phyloP scores from a whole-genome alignment of 2,329 filamentous ascomycete species.

The Claviceps sp. region DNA sequence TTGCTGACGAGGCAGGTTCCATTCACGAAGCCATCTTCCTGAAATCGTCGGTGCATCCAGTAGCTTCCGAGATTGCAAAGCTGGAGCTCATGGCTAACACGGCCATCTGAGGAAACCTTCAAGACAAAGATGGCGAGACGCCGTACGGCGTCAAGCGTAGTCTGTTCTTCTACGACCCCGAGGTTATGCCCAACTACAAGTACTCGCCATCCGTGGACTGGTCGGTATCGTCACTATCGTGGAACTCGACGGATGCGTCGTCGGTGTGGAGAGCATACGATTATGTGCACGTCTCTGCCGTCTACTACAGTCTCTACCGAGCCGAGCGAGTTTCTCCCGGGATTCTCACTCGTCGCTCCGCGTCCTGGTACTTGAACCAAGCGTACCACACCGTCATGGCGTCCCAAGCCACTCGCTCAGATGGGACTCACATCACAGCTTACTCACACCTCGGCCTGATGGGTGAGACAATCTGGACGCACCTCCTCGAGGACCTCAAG shows the following conservation, averaged over 20 bases:
- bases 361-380: slow-evolving; percentile 42
- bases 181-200: slow-evolving; percentile 24
- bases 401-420: background rate
- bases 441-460: slow-evolving; percentile 39
- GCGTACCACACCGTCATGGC: slow-evolving; percentile 31
- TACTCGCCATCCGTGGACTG: slow-evolving; percentile 34
- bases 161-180: slow-evolving; percentile 42
- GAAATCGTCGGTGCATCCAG: slow-evolving; percentile 40
- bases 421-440: slow-evolving; percentile 22
- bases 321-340: slow-evolving; percentile 35
- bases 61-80: slow-evolving; percentile 32
- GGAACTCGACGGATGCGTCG: slow-evolving; percentile 33
- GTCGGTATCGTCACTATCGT: slow-evolving; percentile 24
- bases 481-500: slow-evolving; percentile 36
- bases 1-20: slow-evolving; percentile 47
- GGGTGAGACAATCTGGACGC: slow-evolving; percentile 45
- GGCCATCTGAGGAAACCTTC: background rate
- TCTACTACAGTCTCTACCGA: slow-evolving; percentile 46
- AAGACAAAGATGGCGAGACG: background rate
- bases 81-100: slow-evolving; percentile 25
- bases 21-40: slow-evolving; percentile 40
- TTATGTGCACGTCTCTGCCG: slow-evolving; percentile 42
- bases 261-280: slow-evolving; percentile 40
- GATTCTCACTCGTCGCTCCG: slow-evolving; percentile 26
- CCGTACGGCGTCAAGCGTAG: slow-evolving; percentile 34